These are phyloP conservation scores for Medicago lupulina DNA, from an alignment of 306 rosid genomes.

Conservation along the genomic window DNA sequence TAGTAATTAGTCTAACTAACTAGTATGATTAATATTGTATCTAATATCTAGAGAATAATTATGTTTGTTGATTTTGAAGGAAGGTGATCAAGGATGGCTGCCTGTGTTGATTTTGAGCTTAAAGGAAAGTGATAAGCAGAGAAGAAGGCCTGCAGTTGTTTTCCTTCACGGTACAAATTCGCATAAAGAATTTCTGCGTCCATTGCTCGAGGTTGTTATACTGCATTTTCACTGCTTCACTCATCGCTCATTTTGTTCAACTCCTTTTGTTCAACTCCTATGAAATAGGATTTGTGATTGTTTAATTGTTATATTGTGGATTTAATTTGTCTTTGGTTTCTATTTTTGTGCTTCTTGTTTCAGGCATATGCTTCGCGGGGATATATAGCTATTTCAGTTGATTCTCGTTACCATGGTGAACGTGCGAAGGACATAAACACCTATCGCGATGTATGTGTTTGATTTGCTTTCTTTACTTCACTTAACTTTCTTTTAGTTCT, in stretches of 20 bases:
- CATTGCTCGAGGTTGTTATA: conserved; percentile 74
- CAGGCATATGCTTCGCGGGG: conserved; percentile 96
- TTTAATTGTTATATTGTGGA: not conserved
- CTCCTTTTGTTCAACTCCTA: not conserved
- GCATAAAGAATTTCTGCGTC: conserved; percentile 75
- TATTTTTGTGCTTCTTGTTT: conserved; percentile 31
- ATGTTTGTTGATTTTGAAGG: conserved; percentile 49
- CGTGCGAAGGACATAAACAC: conserved; percentile 71
- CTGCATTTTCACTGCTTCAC: conserved; percentile 4
- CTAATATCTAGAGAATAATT: conserved; percentile 2
- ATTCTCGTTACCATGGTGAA: conserved; percentile 98
- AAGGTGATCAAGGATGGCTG: conserved; percentile 88
- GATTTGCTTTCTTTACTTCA: conserved; percentile 17
- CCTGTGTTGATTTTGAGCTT: conserved; percentile 80
- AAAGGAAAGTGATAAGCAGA: conserved; percentile 59
- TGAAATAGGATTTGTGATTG: not conserved
- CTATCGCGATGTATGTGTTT: conserved; percentile 63
- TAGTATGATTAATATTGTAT: no score
- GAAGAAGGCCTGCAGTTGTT: conserved; percentile 75
- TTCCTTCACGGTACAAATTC: conserved; percentile 73
- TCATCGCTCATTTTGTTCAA: not conserved
- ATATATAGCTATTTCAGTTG: conserved; percentile 74
- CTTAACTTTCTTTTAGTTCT: not conserved
- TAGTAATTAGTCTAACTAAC: no score
- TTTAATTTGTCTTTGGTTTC: conserved; percentile 12